These are phyloP conservation scores for Rhodosporidiobolus odoratus DNA, from an alignment of 768 basidiomycete species.

Conservation along the genomic window DNA sequence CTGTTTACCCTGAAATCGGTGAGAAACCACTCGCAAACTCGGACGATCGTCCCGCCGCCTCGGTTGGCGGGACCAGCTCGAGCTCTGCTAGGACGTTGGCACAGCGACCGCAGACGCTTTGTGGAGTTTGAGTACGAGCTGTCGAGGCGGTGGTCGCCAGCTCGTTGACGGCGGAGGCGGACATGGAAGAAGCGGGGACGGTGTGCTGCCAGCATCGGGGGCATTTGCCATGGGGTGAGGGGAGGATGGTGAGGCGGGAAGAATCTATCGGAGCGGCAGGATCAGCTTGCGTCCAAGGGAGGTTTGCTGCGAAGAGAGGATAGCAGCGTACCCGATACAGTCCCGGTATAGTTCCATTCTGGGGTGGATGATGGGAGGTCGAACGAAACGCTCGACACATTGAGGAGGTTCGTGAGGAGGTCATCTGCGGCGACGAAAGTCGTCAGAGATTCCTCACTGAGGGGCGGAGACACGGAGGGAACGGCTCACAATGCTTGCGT, in stretches of 20 bases:
- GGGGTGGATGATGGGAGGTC: conserved; percentile 2
- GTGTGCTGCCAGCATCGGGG: conserved; percentile 70
- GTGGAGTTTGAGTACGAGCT: too few relatives aligned
- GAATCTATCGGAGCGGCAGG: conserved; percentile 38
- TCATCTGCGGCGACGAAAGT: conserved; percentile 19
- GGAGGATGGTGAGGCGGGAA: conserved; percentile 55
- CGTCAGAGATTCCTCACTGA: not conserved
- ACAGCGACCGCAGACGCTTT: conserved; percentile 13
- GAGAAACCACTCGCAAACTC: not conserved
- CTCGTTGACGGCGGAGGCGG: not conserved
- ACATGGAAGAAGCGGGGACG: not conserved
- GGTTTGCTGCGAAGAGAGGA: not conserved
- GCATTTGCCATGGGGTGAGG: conserved; percentile 65
- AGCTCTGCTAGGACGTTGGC: conserved; percentile 10
- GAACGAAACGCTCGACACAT: conserved; percentile 66
- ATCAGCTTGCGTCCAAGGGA: conserved; percentile 39
- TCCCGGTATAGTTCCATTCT: not conserved
- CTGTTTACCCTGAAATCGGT: not conserved
- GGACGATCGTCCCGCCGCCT: not conserved
- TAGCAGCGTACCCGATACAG: not conserved
- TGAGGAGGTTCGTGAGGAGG: conserved; percentile 68
- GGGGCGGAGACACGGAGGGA: not conserved
- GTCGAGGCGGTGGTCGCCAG: not conserved
- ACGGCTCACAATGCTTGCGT: conserved; percentile 47
- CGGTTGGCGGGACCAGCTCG: not conserved